phyloP scores from a whole-genome alignment of 345 rosid genomes.

The Eucalyptus dawsonii region DNA sequence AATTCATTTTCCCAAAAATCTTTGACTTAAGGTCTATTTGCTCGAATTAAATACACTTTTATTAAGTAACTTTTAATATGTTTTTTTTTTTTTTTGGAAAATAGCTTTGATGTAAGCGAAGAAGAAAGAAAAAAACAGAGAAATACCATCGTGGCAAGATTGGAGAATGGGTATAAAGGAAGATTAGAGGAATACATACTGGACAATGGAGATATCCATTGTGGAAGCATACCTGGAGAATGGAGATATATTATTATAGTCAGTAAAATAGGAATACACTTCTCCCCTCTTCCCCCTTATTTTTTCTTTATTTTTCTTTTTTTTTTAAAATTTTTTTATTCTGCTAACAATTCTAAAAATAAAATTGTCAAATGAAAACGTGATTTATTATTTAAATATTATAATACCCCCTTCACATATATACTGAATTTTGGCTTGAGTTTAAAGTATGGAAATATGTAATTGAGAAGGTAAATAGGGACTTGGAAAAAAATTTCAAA shows the following conservation, averaged over 20 bases:
- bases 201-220: too few species aligned
- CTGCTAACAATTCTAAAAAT: fast-evolving
- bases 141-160: neutral
- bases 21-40: neutral
- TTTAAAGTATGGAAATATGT: neutral
- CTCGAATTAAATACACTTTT: neutral
- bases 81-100: neutral
- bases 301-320: too few species aligned
- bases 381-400: too few species aligned
- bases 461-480: neutral
- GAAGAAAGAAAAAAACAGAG: neutral
- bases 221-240: too few species aligned
- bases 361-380: too few species aligned
- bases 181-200: too few species aligned
- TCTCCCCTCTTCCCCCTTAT: neutral
- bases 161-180: too few species aligned
- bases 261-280: too few species aligned
- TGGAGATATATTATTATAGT: too few species aligned
- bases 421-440: fast-evolving
- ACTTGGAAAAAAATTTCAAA: neutral
- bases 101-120: neutral
- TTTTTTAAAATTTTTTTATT: too few species aligned
- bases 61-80: too few species aligned
- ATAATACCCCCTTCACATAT: neutral
- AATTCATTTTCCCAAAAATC: neutral